Percentiles rank a stretch among this genome's conserved stretches.
Conservation (phyloP, 306 rosid genomes). For the Trifolium subterraneum region DNA sequence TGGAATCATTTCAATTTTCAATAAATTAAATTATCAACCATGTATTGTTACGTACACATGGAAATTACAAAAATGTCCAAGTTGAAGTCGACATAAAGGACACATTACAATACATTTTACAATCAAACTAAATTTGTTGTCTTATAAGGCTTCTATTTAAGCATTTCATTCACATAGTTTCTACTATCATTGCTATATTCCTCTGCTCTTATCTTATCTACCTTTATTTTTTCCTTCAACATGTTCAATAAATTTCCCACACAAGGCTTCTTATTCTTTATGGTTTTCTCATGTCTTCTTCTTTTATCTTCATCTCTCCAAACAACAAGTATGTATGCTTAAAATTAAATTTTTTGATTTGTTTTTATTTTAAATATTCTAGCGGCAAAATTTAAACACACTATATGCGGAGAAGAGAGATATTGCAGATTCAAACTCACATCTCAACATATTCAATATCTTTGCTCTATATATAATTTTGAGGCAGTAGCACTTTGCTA, state of each 20-base stretch:
- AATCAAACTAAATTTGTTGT: neutral
- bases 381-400: too few relatives aligned
- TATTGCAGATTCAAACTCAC: too few relatives aligned
- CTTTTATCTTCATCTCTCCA: conserved; percentile 42
- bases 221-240: conserved; percentile 10
- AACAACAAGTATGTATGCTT: conserved; percentile 36
- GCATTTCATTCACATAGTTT: neutral
- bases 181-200: neutral
- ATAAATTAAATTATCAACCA: neutral
- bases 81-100: conserved; percentile 25
- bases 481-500: too few relatives aligned
- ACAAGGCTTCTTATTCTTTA: conserved; percentile 21
- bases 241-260: conserved; percentile 36
- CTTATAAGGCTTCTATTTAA: conserved; percentile 23
- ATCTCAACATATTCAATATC: too few relatives aligned
- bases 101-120: neutral
- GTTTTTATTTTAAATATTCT: too few relatives aligned
- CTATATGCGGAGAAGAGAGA: too few relatives aligned
- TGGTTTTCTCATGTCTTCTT: conserved; percentile 37
- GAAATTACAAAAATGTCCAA: conserved; percentile 13
- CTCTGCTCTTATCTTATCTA: neutral
- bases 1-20: neutral
- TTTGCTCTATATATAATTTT: too few relatives aligned
- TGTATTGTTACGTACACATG: neutral
- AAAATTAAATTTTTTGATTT: too few relatives aligned